Conservation (phyloP, 257 asterid species). For the Solanum tarijense region DNA sequence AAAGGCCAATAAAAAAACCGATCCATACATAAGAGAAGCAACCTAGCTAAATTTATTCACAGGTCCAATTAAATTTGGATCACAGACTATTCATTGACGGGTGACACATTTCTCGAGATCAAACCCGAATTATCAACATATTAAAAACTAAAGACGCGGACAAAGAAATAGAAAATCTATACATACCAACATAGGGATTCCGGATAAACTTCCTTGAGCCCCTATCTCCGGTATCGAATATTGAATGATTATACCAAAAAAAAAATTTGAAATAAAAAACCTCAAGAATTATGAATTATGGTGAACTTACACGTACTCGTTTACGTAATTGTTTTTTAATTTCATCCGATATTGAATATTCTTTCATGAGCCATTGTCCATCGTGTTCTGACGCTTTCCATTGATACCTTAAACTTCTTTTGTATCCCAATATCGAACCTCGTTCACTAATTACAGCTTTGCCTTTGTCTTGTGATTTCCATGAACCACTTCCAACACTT, state of each 20-base stretch:
- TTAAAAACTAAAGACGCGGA: no score
- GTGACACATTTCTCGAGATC: no score
- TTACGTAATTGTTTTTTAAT: not conserved
- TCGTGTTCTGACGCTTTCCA: not conserved
- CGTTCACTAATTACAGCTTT: not conserved
- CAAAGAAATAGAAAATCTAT: no score
- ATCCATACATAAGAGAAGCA: no score
- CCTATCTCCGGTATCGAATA: not conserved
- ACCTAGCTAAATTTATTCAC: no score
- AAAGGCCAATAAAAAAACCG: no score
- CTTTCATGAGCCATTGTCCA: not conserved
- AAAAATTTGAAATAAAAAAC: no score
- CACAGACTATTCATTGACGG: no score
- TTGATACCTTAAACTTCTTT: slow-evolving; percentile 2
- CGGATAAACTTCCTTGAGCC: no score
- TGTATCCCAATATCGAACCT: not conserved
- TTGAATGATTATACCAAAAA: not conserved
- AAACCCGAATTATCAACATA: no score
- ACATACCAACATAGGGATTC: no score
- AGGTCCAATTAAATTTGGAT: no score
- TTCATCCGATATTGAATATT: not conserved
- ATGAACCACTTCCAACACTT: not conserved
- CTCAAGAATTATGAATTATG: not conserved
- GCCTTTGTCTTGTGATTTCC: slow-evolving; percentile 8
- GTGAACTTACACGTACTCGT: not conserved